Conservation (phyloP, 257 asterid genomes). For the Solanum medicagineum region DNA sequence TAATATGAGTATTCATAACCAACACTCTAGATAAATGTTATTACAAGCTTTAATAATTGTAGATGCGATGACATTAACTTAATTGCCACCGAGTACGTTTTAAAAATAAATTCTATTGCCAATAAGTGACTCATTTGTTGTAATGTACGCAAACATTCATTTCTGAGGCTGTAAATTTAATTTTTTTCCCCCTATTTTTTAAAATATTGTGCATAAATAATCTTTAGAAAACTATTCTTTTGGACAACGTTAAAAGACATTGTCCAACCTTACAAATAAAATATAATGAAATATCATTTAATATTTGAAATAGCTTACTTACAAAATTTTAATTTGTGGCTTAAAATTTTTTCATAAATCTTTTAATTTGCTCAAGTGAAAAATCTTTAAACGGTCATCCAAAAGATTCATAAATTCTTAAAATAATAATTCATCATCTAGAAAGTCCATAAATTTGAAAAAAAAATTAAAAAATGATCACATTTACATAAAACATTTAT, state of each 20-base stretch:
- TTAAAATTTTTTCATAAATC: too few species aligned
- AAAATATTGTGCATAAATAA: background rate
- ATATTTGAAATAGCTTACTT: background rate
- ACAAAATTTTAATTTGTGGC: background rate
- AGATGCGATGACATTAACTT: too few species aligned
- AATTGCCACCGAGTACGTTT: too few species aligned
- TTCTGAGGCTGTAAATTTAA: background rate
- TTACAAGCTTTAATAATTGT: too few species aligned
- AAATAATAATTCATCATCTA: background rate
- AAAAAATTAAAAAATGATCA: too few species aligned
- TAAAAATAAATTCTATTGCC: too few species aligned
- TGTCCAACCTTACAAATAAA: background rate
- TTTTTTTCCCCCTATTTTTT: background rate
- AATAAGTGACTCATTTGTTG: too few species aligned
- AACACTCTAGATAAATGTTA: too few species aligned
- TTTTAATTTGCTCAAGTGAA: too few species aligned
- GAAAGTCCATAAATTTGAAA: too few species aligned
- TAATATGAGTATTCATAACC: too few species aligned
- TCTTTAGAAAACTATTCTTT: background rate
- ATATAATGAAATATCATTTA: background rate
- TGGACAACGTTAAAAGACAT: background rate
- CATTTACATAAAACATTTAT: background rate
- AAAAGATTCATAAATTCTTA: background rate
- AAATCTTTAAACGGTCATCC: too few species aligned
- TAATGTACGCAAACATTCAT: background rate